A percentile compares a stretch with the other conserved stretches of the same genome.
Evolutionary conservation across 305 asterid species (phyloP).

Genomic region (Caryopteris hybrid): DNA sequence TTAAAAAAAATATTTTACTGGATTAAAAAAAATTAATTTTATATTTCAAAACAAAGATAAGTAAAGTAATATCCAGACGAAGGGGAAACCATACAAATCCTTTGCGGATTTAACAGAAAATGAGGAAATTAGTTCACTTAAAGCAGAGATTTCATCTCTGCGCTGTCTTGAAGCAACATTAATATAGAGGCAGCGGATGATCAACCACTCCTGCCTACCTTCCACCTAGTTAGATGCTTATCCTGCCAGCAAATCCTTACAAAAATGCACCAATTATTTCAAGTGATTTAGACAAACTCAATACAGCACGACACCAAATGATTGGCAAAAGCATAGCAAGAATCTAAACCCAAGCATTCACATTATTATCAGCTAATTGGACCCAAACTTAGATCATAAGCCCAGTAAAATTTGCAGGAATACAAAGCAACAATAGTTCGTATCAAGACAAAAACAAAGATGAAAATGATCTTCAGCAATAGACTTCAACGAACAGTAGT

Average conservation of each 20-base stretch:
- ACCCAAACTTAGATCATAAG: conserved; percentile 21
- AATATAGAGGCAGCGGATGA: conserved; percentile 10
- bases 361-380: conserved; percentile 27
- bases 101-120: no score
- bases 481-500: conserved; percentile 11
- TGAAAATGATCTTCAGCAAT: conserved; percentile 18
- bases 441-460: conserved; percentile 1
- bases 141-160: no score
- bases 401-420: conserved; percentile 13
- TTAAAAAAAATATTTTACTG: no score
- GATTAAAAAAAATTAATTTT: no score
- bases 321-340: conserved; percentile 9
- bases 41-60: no score
- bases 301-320: not conserved
- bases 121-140: no score
- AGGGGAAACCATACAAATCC: no score
- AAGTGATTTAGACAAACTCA: not conserved
- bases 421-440: conserved; percentile 20
- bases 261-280: not conserved
- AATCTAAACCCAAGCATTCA: conserved; percentile 19
- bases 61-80: no score
- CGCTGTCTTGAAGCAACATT: no score
- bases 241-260: conserved; percentile 10
- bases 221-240: conserved; percentile 9
- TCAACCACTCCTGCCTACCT: not conserved